These are phyloP conservation scores for Fermentozyma sake DNA, from an alignment of 1,139 yeast species.

Conservation along the genomic window DNA sequence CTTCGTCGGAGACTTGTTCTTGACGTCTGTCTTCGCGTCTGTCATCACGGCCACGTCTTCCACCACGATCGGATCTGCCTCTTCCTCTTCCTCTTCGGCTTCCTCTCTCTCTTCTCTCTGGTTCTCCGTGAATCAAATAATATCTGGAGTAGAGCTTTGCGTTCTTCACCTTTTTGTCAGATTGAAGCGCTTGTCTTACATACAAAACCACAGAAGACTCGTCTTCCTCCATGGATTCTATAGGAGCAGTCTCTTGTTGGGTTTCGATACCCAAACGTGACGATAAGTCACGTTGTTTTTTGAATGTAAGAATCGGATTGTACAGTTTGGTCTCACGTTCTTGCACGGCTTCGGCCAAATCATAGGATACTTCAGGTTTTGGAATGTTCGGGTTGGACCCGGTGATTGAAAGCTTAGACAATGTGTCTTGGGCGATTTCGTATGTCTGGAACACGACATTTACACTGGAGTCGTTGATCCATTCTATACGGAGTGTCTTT, in stretches of 20 bases:
- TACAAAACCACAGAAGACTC: conserved; percentile 37
- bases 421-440: conserved; percentile 41
- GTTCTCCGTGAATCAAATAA: conserved; percentile 72
- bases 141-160: conserved; percentile 62
- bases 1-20: conserved; percentile 7
- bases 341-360: conserved; percentile 21
- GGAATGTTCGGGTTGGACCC: conserved; percentile 13
- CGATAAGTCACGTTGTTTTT: conserved; percentile 28
- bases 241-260: conserved; percentile 13
- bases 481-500: conserved; percentile 47
- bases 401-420: conserved; percentile 24
- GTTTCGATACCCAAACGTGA: conserved; percentile 25
- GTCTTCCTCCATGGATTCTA: conserved; percentile 44
- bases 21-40: conserved; percentile 5
- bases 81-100: conserved; percentile 6
- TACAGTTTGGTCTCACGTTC: conserved; percentile 38
- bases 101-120: conserved; percentile 37
- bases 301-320: conserved; percentile 33
- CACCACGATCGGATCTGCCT: conserved; percentile 3
- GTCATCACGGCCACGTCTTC: conserved; percentile 18
- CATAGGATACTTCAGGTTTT: conserved; percentile 1
- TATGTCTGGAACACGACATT: conserved; percentile 49
- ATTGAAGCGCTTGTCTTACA: conserved; percentile 48
- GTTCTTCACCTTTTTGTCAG: conserved; percentile 56
- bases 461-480: conserved; percentile 66